Evolutionary conservation across 2,329 filamentous ascomycete species (phyloP), one percentile per base, ranked within the genome.

Genomic region (Shiraia bambusicola): DNA sequence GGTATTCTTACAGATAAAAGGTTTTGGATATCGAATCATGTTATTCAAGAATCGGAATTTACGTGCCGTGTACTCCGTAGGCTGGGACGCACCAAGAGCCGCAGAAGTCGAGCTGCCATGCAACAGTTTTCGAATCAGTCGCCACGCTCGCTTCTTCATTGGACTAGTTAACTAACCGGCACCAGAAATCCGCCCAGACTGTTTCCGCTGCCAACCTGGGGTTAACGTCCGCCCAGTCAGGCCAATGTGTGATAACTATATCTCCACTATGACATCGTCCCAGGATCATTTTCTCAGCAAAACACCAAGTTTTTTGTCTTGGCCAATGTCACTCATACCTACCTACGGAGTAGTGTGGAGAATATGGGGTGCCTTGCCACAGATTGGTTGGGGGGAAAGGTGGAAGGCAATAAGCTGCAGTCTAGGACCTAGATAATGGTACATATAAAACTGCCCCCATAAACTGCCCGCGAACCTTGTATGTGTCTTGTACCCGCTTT

Each of bases 261-360:
- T 49, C 42, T 47, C 57, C 59, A 56, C 57, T 53, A 62, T 62
- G 59, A 62, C 54, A 59, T 62, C 33, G 38, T 44, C 48, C 48
- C 49, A 54, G 52, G 50, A 28, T 38, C 33, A 17, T 32, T 42
- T 27, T 35, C 35, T 43, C 42, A 32, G 37, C 37, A 32, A 39
- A 46, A 41, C 8, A 11, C 24, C 9, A 24, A 24, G 32, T 12
- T 22, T 6, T 33, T 28, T 17, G 36, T 41, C 52, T 56, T 52
- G 51, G 51, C 57, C 58, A 61, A 61, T 31, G 31, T 34, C 31
- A 45, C 39, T 40, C 14, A 34, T 35, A n/a, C n/a, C n/a, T n/a
- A n/a, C n/a, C n/a, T n/a, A n/a, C n/a, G n/a, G n/a, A n/a, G n/a
- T n/a, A 27, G 42, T 50, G 45, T 48, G 46, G 47, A 49, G 50